Conservation (phyloP, 441 rosid genomes). For the Flueggea neowawraea region DNA sequence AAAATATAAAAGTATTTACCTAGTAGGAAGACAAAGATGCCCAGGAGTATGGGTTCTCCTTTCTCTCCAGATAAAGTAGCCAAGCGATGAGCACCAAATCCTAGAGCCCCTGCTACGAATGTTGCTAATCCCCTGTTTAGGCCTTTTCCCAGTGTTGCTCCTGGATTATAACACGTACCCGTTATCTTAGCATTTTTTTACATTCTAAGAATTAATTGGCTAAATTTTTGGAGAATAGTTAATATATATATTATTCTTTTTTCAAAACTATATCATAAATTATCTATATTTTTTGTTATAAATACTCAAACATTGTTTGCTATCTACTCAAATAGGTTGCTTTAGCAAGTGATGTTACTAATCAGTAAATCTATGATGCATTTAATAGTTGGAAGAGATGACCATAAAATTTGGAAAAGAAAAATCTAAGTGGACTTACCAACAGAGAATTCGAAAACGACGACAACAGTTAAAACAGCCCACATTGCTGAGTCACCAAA, state of each 20-base stretch:
- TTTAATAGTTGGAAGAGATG: background rate
- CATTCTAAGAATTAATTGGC: too few species aligned
- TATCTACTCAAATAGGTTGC: too few species aligned
- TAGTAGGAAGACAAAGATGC: slow-evolving; percentile 50
- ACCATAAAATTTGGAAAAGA: background rate
- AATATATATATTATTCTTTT: too few species aligned
- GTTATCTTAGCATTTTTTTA: background rate
- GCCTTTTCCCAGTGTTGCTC: slow-evolving; percentile 78
- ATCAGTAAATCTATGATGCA: background rate
- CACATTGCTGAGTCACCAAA: slow-evolving; percentile 74
- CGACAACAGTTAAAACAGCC: slow-evolving; percentile 84
- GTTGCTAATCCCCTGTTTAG: slow-evolving; percentile 67
- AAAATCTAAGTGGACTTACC: too few species aligned
- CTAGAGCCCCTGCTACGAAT: slow-evolving; percentile 50
- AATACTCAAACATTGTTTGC: too few species aligned
- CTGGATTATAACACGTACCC: slow-evolving; percentile 21
- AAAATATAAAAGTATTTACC: slow-evolving; percentile 30
- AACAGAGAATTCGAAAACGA: slow-evolving; percentile 76
- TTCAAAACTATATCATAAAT: too few species aligned
- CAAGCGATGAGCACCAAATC: slow-evolving; percentile 59
- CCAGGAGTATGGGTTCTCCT: slow-evolving; percentile 62
- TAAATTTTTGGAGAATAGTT: too few species aligned
- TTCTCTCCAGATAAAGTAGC: slow-evolving; percentile 49
- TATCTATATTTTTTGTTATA: too few species aligned
- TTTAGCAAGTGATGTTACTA: too few species aligned